Percentiles rank a stretch among this genome's conserved stretches.
Evolutionary conservation across 176 grass and related monocot genomes (phyloP).

Genomic region (Cymbopogon citratus): DNA sequence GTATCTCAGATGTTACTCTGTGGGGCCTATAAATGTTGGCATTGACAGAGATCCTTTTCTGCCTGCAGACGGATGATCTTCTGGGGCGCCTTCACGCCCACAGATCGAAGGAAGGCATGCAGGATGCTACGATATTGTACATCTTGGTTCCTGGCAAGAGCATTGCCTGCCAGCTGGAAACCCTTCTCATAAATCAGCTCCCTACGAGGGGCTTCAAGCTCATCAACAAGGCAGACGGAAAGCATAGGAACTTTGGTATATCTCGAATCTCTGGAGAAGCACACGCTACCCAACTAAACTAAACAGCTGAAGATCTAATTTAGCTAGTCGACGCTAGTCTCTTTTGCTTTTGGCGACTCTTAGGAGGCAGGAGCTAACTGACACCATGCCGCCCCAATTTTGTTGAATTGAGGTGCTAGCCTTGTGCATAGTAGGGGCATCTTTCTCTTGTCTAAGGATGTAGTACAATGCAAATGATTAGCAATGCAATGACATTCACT

Average conservation of each 20-base stretch:
- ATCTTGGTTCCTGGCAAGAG: conserved; percentile 86
- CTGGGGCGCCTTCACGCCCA: conserved; percentile 62
- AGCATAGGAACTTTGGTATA: conserved; percentile 78
- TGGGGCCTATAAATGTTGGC: neutral
- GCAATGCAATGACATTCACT: neutral
- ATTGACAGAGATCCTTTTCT: conserved; percentile 1
- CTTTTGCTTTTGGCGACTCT: neutral
- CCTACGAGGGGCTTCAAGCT: conserved; percentile 70
- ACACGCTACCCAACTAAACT: conserved; percentile 29
- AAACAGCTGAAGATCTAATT: conserved; percentile 6
- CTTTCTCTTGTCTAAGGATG: neutral
- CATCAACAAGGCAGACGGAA: conserved; percentile 80
- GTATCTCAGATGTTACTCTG: neutral
- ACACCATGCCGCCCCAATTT: conserved; percentile 52
- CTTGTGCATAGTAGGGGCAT: conserved; percentile 34
- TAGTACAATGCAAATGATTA: neutral
- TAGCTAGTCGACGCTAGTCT: neutral
- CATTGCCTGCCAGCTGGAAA: conserved; percentile 84
- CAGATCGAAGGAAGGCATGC: conserved; percentile 80
- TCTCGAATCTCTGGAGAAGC: conserved; percentile 36
- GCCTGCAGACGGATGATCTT: conserved; percentile 89
- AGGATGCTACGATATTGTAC: conserved; percentile 56
- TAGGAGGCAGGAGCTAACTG: conserved; percentile 42
- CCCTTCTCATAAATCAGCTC: conserved; percentile 88
- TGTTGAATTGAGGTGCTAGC: conserved; percentile 28